Evolutionary conservation across 768 basidiomycete genomes (phyloP), one percentile per base, ranked within the genome.

Genomic region (Podaxis carcinomalis): DNA sequence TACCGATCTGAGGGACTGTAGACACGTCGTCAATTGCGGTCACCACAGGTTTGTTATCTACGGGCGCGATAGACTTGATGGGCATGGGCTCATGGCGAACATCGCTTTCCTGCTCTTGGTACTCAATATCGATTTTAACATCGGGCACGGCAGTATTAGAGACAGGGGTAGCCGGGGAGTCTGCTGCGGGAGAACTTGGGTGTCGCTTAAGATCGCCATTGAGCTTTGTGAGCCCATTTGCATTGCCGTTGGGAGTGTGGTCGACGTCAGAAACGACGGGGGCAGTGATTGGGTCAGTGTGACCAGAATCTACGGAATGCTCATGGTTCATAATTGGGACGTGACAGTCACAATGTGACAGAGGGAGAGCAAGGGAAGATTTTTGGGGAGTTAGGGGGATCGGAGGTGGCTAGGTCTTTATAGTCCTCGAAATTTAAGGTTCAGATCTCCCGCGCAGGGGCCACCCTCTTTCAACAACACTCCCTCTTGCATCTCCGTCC

Each of bases 371-470:
- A 80, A 78, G 80, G 83, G 81, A 81, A 82, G 81, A 84, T 84
- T 87, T 86, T 86, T 85, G 81, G 83, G 83, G 85, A 84, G 78
- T 83, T 83, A 86, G 86, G 84, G 82, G 79, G 80, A 81, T 82
- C 80, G 75, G 78, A 81, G 78, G 78, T 76, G 78, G 78, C 78
- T 81, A 84, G 83, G 86, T 84, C 87, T 88, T 89, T 89, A 89
- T 90, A 89, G 84, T 79, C 80, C 78, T 77, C 74, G 77, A 78
- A 82, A 89, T 81, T 86, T 89, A 88, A 89, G 86, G 87, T 89
- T 89, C 87, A 78, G 85, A 85, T 86, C 85, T 85, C 84, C 83
- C 80, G 83, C 83, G 85, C 87, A 85, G 81, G 86, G 86, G 80
- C 85, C 85, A 85, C 75, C 70, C 72, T 70, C 69, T 66, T 66